Conservation (phyloP, 495 filamentous ascomycete species). For the Penicillium pancosmium region DNA sequence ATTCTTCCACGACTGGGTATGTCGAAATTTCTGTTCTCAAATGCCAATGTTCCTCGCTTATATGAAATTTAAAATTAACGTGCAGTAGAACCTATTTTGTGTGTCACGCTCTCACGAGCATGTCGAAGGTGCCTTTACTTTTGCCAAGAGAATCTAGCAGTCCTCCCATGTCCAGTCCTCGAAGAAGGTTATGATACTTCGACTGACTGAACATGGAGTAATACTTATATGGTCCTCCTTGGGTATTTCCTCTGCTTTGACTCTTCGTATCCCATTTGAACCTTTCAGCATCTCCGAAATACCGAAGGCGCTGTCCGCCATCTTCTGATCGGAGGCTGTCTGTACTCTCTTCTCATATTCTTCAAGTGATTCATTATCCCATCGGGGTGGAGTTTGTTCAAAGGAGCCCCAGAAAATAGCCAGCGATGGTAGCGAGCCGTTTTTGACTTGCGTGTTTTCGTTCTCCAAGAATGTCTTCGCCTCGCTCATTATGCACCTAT, state of each 20-base stretch:
- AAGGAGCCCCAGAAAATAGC: slow-evolving; percentile 22
- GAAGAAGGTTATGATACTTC: slow-evolving; percentile 26
- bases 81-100: too few species aligned
- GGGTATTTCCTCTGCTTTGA: slow-evolving; percentile 35
- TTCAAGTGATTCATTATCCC: slow-evolving; percentile 27
- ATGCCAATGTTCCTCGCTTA: too few species aligned
- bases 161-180: slow-evolving; percentile 21
- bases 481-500: slow-evolving; percentile 18
- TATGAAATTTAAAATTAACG: too few species aligned
- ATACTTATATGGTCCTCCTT: slow-evolving; percentile 31
- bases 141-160: neutral
- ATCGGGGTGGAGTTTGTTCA: slow-evolving; percentile 46
- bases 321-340: slow-evolving; percentile 45
- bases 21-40: too few species aligned
- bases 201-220: slow-evolving; percentile 27
- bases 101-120: neutral
- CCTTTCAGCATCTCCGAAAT: slow-evolving; percentile 14
- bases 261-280: slow-evolving; percentile 34
- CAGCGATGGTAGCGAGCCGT: slow-evolving; percentile 15
- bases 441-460: neutral
- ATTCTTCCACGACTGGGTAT: too few species aligned
- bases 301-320: slow-evolving; percentile 42
- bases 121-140: neutral
- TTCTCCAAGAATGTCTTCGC: slow-evolving; percentile 19
- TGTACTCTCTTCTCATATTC: slow-evolving; percentile 46